Evolutionary conservation across 352 stramenopile genomes (phyloP), one percentile per base, ranked within the genome.

Genomic region (Phytophthora hybrid): DNA sequence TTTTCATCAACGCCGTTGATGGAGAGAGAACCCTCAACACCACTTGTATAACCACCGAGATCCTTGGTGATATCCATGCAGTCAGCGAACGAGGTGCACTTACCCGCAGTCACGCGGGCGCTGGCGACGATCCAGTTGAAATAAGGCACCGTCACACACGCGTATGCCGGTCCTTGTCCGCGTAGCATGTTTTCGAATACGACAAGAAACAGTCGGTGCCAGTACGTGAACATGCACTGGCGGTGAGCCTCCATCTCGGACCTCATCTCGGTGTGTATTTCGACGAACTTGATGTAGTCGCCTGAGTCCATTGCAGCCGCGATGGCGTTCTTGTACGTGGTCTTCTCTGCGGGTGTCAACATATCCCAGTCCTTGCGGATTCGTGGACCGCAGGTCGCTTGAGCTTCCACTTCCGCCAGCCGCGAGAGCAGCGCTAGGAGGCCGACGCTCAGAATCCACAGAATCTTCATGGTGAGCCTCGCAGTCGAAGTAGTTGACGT

Each of bases 121-220:
- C 87, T 80, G 21, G 82, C 84, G 5, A 75, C 84, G 11, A 94
- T 71, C 71, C 81, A 93, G 77, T 96, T 90, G 81, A 84, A 96
- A 69, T 93, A 94, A 41, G 88, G 90, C 19, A 96, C 57, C 13
- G 90, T 95, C 31, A 95, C 74, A 68, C 90, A 96, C 13, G 76
- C 81, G 34, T 80, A 95, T 47, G 79, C 41, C 0, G 66, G 13
- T 6, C 79, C 83, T 59, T 92, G 81, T 1, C 61, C 78, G 47
- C 88, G 90, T 5, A 96, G 74, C 87, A 96, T 94, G 75, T 95
- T 96, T 67, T 96, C 89, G 64, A 90, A 96, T 2, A 67, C 84
- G 0, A 84, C 39, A 2, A 96, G 77, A 18, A 94, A 79, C 9
- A 85, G 60, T 9, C 88, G 85, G 62, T 95, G 88, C 89, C 89